Evolutionary conservation across 2,329 filamentous ascomycete species (phyloP), one percentile per base, ranked within the genome.

Genomic region (Botrytis byssoidea): DNA sequence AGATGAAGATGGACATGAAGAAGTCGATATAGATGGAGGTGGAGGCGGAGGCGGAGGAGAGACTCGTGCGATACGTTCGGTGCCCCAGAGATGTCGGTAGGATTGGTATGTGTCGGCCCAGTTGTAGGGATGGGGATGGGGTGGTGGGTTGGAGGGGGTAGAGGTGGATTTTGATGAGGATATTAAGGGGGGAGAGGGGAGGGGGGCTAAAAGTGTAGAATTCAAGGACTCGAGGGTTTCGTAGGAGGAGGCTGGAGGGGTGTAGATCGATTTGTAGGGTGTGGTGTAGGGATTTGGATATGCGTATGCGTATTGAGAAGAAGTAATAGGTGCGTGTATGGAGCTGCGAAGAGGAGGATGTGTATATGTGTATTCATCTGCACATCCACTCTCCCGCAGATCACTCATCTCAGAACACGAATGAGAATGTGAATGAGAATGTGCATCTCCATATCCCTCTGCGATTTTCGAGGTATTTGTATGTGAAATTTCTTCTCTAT

Each of bases 221-320:
- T 55, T 8, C 0, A 2, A 55, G 5, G n/a, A 7, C 25, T n/a
- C 14, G 14, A 16, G n/a, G 0, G 7, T 18, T 9, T 32, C 16
- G n/a, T 29, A n/a, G 0, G 14, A 22, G 12, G 51, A 18, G 8
- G n/a, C 3, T 16, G 3, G n/a, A 29, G 51, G 14, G 3, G 16
- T 1, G 51, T 57, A 57, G n/a, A 57, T 57, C 3, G n/a, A 29
- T 57, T 29, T 57, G 14, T 57, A 32, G 25, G n/a, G 51, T 8
- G 51, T 3, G 25, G 14, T 29, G n/a, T 57, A 29, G 5, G n/a
- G 46, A 48, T 22, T 22, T 48, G 20, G 14, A 16, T 57, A 29
- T n/a, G 48, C 10, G 5, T 25, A 48, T 22, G 46, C 20, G 46
- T 48, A 25, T 48, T 48, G 46, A 48, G 46, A 22, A 46, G 44